phyloP scores from a whole-genome alignment of 257 asterid species.

The Oldenlandia corymbosa region DNA sequence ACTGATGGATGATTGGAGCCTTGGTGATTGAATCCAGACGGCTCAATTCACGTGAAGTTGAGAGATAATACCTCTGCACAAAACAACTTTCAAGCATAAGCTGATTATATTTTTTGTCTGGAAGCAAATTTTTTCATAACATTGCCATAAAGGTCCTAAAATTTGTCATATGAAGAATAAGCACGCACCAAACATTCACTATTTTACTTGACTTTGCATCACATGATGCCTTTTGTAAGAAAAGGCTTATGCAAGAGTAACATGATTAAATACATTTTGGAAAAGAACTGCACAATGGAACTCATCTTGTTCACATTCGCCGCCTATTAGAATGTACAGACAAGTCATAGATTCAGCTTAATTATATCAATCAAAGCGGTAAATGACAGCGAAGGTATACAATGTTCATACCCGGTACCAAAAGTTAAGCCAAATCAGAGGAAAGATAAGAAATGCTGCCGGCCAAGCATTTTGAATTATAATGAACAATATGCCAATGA shows the following conservation, averaged over 20 bases:
- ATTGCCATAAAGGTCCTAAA: no score
- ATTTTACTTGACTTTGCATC: no score
- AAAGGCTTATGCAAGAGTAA: no score
- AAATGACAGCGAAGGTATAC: background rate
- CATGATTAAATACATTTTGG: no score
- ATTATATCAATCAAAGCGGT: background rate
- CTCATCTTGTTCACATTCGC: no score
- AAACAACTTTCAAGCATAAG: background rate
- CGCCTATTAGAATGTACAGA: no score
- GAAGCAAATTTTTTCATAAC: no score
- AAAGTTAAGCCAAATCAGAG: slow-evolving; percentile 53
- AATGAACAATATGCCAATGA: slow-evolving; percentile 41
- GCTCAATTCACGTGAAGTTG: slow-evolving; percentile 71
- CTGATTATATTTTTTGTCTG: no score
- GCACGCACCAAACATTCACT: no score
- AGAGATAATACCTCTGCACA: slow-evolving; percentile 50
- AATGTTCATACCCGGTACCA: slow-evolving; percentile 59
- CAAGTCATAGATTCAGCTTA: background rate
- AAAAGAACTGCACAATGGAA: no score
- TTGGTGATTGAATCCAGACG: slow-evolving; percentile 57
- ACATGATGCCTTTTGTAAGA: no score
- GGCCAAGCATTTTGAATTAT: slow-evolving; percentile 70
- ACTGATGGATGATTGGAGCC: slow-evolving; percentile 76
- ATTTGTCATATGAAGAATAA: no score
- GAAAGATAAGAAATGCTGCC: slow-evolving; percentile 44